phyloP scores from a whole-genome alignment of 371 early-diverging fungal species.

The Syncephalastrum sp. region DNA sequence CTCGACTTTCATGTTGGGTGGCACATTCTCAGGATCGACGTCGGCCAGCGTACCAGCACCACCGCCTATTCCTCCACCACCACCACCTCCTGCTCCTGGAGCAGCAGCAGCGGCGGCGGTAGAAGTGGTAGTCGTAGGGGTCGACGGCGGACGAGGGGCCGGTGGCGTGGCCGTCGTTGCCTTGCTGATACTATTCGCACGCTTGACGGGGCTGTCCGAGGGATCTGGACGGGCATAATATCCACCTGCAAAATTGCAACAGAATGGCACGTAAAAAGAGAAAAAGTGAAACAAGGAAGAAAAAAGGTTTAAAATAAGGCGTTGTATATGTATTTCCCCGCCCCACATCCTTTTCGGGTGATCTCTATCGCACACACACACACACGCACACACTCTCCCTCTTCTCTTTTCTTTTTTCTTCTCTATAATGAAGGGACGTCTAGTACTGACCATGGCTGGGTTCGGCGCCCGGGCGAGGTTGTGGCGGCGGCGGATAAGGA shows the following conservation, averaged over 20 bases:
- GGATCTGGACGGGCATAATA: no score
- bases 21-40: conserved; percentile 83
- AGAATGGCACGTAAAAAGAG: no score
- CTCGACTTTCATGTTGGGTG: conserved; percentile 80
- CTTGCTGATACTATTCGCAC: conserved; percentile 4
- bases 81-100: not conserved
- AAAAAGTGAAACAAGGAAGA: no score
- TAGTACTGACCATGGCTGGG: conserved; percentile 11
- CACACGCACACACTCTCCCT: no score
- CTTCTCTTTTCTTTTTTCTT: not conserved
- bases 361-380: no score
- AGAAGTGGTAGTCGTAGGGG: no score
- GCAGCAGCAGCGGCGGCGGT: no score
- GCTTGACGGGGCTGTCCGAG: no score
- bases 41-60: conserved; percentile 64
- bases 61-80: not conserved
- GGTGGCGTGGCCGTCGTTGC: conserved; percentile 4
- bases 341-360: conserved; percentile 2
- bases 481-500: conserved; percentile 10
- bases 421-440: not conserved
- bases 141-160: no score
- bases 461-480: not conserved
- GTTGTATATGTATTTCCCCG: conserved; percentile 4
- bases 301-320: conserved; percentile 1
- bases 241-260: no score